Evolutionary conservation across 306 rosid genomes (phyloP).

Genomic region (Quercus agrifolia): DNA sequence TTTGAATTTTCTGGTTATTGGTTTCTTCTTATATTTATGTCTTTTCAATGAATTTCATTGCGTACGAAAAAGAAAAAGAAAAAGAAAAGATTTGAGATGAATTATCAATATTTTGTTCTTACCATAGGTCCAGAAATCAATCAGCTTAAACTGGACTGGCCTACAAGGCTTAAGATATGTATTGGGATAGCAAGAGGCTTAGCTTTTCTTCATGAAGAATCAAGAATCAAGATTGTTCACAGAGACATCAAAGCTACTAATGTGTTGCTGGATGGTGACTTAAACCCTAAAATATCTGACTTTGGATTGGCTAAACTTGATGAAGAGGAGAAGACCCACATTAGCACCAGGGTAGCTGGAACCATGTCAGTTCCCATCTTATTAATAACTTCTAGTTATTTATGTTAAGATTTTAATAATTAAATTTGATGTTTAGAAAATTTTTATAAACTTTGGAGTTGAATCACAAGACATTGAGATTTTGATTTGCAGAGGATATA

Average conservation of each 20-base stretch:
- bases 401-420: neutral
- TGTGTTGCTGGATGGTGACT: constrained; percentile 57
- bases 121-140: too few relatives aligned
- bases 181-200: too few relatives aligned
- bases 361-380: constrained; percentile 2
- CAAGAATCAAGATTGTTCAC: neutral
- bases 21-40: constrained; percentile 10
- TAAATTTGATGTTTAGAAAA: neutral
- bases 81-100: too few relatives aligned
- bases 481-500: constrained; percentile 52
- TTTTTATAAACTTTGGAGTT: neutral
- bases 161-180: too few relatives aligned
- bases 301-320: constrained; percentile 75
- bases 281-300: constrained; percentile 75
- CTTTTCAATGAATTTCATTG: too few relatives aligned
- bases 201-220: too few relatives aligned
- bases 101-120: too few relatives aligned
- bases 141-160: too few relatives aligned
- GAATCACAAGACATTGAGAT: neutral
- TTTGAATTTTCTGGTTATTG: neutral
- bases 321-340: constrained; percentile 58
- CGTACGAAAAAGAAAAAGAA: too few relatives aligned
- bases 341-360: constrained; percentile 41
- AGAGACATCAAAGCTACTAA: constrained; percentile 16
- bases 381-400: neutral